Percentiles rank a stretch among this genome's conserved stretches.
Evolutionary conservation across 106 monocot species (phyloP).

Genomic region (Ottelia alismoides): DNA sequence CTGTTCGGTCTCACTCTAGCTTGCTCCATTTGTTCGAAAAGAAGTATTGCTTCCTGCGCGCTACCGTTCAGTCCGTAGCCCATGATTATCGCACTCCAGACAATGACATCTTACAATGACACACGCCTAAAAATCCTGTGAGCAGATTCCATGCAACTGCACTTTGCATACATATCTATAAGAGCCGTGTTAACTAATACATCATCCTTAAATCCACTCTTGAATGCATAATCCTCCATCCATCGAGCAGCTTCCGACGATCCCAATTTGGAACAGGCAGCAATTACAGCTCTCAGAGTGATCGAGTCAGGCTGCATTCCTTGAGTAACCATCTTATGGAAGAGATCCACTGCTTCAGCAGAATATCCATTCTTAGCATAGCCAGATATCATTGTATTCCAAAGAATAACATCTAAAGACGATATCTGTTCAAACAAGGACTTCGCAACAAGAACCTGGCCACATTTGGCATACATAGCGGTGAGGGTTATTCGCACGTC

Average conservation of each 20-base stretch:
- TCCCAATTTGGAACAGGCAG: constrained; percentile 49
- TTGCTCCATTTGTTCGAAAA: constrained; percentile 48
- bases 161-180: constrained; percentile 74
- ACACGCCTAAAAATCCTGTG: constrained; percentile 34
- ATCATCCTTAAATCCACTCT: constrained; percentile 28
- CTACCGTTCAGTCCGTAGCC: constrained; percentile 54
- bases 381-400: constrained; percentile 90
- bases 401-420: constrained; percentile 33
- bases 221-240: constrained; percentile 28
- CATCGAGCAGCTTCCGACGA: constrained; percentile 38
- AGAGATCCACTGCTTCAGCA: constrained; percentile 43
- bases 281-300: constrained; percentile 38
- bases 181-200: constrained; percentile 64
- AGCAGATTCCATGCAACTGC: constrained; percentile 41
- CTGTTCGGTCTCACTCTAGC: constrained; percentile 40
- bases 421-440: constrained; percentile 32
- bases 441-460: constrained; percentile 31
- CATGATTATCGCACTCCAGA: constrained; percentile 62
- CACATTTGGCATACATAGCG: constrained; percentile 67
- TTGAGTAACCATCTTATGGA: constrained; percentile 24
- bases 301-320: constrained; percentile 45
- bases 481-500: constrained; percentile 47
- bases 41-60: constrained; percentile 38
- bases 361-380: constrained; percentile 60
- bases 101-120: constrained; percentile 40